Base-by-base conservation (phyloP, 345 rosid species). In the Eucalyptus camaldulensis region DNA sequence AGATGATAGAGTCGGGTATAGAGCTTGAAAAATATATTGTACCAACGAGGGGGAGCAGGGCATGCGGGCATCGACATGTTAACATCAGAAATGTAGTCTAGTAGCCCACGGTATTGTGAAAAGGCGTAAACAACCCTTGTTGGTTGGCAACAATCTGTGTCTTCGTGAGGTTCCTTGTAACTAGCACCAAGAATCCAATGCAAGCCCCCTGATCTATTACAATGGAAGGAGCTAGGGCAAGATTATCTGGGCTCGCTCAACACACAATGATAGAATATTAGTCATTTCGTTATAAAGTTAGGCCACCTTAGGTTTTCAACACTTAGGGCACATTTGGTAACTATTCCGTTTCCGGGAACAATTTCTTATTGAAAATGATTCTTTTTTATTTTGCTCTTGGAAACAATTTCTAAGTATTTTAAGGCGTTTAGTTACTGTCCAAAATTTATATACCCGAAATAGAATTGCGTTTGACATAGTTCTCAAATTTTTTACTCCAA, bases 401-500 rank as follows among this genome's bases (percentile, higher is more conserved):
- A 1, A 19, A 17, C 2, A 19, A 53, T 53, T 53, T 53, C 0
- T 19, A 53, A 53, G 5, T 0, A 53, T 19, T 53, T 53, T 53
- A 19, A 53, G 0, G 10, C 0, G 1, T 53, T 53, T 53, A 10
- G 24, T 53, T 0, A 8, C 0, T 7, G 0, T 17, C 1, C 4
- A 53, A 53, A 17, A 7, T 7, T 19, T 53, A 1, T 19, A 53
- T 19, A 7, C 10, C 1, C 0, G 0, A 0, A 7, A 17, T 17
- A 53, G 1, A 19, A 0, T 3, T 53, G 2, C 2, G 2, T 53
- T 53, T 53, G 24, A 19, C 24, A 7, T 0, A 0, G 0, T 53
- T 0, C 2, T 53, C 24, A 19, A 53, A 53, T 19, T 53, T 51
- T 51, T 1, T 51, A 51, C 22, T 51, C 24, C 56, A 53, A 53